phyloP scores from a whole-genome alignment of 2,329 filamentous ascomycete species.

The Talaromyces sp. region DNA sequence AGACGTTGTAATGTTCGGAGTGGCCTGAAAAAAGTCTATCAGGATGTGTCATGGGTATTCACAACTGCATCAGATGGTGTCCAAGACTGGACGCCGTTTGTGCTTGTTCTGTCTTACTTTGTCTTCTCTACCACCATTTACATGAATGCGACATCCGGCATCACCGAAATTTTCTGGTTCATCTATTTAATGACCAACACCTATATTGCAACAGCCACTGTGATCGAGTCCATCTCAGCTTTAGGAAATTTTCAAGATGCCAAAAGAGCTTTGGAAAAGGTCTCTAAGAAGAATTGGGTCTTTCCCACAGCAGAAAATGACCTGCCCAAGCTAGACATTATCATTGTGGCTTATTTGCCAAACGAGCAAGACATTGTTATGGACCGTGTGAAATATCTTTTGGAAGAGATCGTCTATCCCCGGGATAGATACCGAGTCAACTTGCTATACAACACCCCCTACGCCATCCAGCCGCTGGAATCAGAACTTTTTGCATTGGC shows the following conservation, averaged over 20 bases:
- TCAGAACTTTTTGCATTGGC: conserved; percentile 40
- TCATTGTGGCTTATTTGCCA: conserved; percentile 52
- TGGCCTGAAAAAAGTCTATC: conserved; percentile 14
- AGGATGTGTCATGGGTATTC: conserved; percentile 16
- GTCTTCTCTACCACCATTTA: conserved; percentile 43
- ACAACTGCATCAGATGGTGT: conserved; percentile 16
- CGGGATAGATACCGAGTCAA: conserved; percentile 48
- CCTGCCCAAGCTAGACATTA: conserved; percentile 45
- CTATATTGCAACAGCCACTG: conserved; percentile 44
- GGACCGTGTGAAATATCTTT: conserved; percentile 46
- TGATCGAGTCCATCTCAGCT: conserved; percentile 42
- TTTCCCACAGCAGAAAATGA: conserved; percentile 43
- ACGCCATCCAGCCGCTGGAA: conserved; percentile 47
- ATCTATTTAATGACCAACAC: conserved; percentile 45
- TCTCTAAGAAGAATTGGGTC: conserved; percentile 39
- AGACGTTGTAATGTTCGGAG: conserved; percentile 10
- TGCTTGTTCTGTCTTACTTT: conserved; percentile 42
- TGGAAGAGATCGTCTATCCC: conserved; percentile 48
- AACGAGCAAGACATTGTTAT: conserved; percentile 52
- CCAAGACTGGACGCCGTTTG: conserved; percentile 43
- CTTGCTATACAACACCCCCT: conserved; percentile 50
- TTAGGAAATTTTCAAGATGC: conserved; percentile 38
- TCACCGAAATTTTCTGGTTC: conserved; percentile 45
- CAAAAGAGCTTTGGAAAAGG: conserved; percentile 35
- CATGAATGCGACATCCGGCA: conserved; percentile 36